Evolutionary conservation across 2,329 filamentous ascomycete species (phyloP).

Genomic region (Aspergillus sp.): DNA sequence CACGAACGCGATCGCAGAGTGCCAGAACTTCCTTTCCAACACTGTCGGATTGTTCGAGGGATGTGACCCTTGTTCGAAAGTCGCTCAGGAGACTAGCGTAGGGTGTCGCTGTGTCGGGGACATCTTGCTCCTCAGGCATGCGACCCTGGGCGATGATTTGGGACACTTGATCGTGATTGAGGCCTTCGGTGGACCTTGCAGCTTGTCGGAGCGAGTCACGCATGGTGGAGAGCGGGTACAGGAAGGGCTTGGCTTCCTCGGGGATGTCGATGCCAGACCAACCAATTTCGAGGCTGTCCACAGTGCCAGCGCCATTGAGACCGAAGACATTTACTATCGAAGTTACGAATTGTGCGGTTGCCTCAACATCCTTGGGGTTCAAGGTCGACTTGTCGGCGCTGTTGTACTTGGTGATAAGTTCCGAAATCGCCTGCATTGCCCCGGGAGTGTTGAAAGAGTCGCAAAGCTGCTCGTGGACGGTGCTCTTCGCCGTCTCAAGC

Average conservation of each 20-base stretch:
- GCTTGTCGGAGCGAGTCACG: slow-evolving; percentile 51
- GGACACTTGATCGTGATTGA: slow-evolving; percentile 31
- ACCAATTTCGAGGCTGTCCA: slow-evolving; percentile 43
- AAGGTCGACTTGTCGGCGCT: slow-evolving; percentile 40
- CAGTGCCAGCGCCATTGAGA: slow-evolving; percentile 43
- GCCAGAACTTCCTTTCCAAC: slow-evolving; percentile 64
- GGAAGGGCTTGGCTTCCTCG: slow-evolving; percentile 49
- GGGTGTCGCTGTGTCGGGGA: slow-evolving; percentile 26
- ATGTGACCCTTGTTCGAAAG: slow-evolving; percentile 33
- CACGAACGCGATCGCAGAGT: slow-evolving; percentile 72
- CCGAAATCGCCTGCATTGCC: slow-evolving; percentile 69
- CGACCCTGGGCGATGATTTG: slow-evolving; percentile 30
- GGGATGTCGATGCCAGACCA: slow-evolving; percentile 61
- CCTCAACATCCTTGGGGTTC: slow-evolving; percentile 41
- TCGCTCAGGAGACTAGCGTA: slow-evolving; percentile 43
- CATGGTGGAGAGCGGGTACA: slow-evolving; percentile 51
- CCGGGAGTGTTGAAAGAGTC: slow-evolving; percentile 83
- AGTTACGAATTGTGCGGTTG: slow-evolving; percentile 69
- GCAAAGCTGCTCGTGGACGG: slow-evolving; percentile 58
- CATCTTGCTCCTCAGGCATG: slow-evolving; percentile 9
- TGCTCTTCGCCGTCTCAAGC: slow-evolving; percentile 47
- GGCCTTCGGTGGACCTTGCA: slow-evolving; percentile 43
- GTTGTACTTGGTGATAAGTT: slow-evolving; percentile 73
- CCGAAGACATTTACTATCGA: slow-evolving; percentile 78
- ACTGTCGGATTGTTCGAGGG: slow-evolving; percentile 38